phyloP scores from a whole-genome alignment of 129 eudicot genomes.

The Artemisia annua region DNA sequence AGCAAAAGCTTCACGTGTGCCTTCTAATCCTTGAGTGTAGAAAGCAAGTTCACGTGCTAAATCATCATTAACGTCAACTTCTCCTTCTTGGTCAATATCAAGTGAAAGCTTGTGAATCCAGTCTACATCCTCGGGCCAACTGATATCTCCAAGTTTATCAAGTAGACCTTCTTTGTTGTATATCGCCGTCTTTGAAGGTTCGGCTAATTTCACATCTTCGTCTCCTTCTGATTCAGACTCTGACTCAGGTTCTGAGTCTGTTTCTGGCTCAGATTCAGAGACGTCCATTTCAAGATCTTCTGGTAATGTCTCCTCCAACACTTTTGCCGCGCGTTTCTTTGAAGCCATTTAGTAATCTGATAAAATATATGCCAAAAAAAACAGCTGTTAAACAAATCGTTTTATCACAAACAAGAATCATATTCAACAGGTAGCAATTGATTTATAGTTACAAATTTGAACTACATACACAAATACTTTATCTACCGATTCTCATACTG shows the following conservation, averaged over 20 bases:
- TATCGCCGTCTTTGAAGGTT: conserved; percentile 69
- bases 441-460: neutral
- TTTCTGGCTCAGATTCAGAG: conserved; percentile 32
- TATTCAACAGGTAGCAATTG: neutral
- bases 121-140: conserved; percentile 68
- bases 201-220: conserved; percentile 52
- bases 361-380: neutral
- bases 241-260: conserved; percentile 33
- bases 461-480: neutral
- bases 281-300: conserved; percentile 38
- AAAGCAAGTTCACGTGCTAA: conserved; percentile 69
- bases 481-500: neutral
- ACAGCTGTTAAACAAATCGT: neutral
- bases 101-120: conserved; percentile 70
- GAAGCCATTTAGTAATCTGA: conserved; percentile 37
- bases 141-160: conserved; percentile 65
- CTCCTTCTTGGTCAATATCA: conserved; percentile 54
- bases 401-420: neutral
- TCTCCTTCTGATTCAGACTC: conserved; percentile 62
- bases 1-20: conserved; percentile 66
- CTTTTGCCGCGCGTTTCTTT: conserved; percentile 6
- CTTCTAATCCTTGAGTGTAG: conserved; percentile 84
- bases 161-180: conserved; percentile 61
- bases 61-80: conserved; percentile 84
- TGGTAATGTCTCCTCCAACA: conserved; percentile 24